These are phyloP conservation scores for Penicillium pancosmium DNA, from an alignment of 495 filamentous ascomycete genomes.

Conservation along the genomic window DNA sequence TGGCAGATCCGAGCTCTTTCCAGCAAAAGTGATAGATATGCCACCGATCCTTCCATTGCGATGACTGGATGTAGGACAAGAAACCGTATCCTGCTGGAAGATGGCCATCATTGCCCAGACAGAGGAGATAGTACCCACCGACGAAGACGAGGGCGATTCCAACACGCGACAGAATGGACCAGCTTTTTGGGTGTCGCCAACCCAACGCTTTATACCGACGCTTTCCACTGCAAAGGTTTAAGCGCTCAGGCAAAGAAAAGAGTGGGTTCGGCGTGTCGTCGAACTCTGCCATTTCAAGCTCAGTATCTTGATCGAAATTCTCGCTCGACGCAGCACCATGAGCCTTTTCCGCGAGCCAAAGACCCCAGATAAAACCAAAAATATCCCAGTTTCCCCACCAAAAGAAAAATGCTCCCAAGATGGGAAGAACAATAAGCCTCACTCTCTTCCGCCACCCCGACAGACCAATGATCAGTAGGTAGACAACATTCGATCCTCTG, in stretches of 20 bases:
- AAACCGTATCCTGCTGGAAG: conserved; percentile 29
- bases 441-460: conserved; percentile 35
- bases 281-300: conserved; percentile 16
- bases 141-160: conserved; percentile 16
- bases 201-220: not conserved
- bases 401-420: conserved; percentile 36
- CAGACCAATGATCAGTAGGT: conserved; percentile 40
- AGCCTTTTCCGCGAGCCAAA: conserved; percentile 44
- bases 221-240: not conserved
- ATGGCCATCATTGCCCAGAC: conserved; percentile 26
- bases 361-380: conserved; percentile 48
- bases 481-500: conserved; percentile 50
- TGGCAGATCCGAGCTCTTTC: conserved; percentile 26
- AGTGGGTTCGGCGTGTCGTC: not conserved
- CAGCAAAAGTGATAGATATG: conserved; percentile 24
- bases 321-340: conserved; percentile 27
- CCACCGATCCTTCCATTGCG: conserved; percentile 27
- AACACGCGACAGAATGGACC: conserved; percentile 4
- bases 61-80: conserved; percentile 19
- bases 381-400: conserved; percentile 46
- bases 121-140: conserved; percentile 28
- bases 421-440: conserved; percentile 34
- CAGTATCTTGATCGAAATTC: not conserved
- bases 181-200: too few relatives aligned
- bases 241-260: not conserved